These are phyloP conservation scores for Simmondsia chinensis DNA, from an alignment of 148 eudicot genomes.

Conservation along the genomic window DNA sequence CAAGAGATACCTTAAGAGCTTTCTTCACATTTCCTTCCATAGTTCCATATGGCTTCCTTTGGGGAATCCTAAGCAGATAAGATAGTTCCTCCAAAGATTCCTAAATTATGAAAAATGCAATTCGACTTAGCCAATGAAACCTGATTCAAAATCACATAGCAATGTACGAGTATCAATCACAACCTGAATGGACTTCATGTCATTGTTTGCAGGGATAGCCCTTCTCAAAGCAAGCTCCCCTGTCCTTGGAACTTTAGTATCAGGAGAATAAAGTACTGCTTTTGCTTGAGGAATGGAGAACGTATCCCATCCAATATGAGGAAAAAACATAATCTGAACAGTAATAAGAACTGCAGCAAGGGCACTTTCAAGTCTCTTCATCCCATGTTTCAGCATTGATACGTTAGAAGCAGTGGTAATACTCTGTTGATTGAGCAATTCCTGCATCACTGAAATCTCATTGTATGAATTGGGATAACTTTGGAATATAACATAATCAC, in stretches of 20 bases:
- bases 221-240: conserved; percentile 90
- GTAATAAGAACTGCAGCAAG: conserved; percentile 35
- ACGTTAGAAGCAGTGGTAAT: conserved; percentile 10
- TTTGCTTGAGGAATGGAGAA: conserved; percentile 45
- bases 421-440: conserved; percentile 20
- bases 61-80: conserved; percentile 93
- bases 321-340: conserved; percentile 44
- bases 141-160: background rate
- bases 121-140: background rate
- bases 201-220: conserved; percentile 88
- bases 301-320: conserved; percentile 27
- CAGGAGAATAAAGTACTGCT: conserved; percentile 94
- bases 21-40: conserved; percentile 98
- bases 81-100: conserved; percentile 89
- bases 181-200: conserved; percentile 93
- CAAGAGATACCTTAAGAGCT: conserved; percentile 64
- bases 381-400: conserved; percentile 21
- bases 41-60: conserved; percentile 91
- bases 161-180: background rate
- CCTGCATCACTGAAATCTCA: conserved; percentile 59
- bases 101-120: conserved; percentile 20
- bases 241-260: conserved; percentile 92
- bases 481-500: background rate
- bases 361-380: conserved; percentile 35
- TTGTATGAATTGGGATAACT: conserved; percentile 18